These are phyloP conservation scores for Zymoseptoria passerinii DNA, from an alignment of 2,329 filamentous ascomycete genomes.

Conservation along the genomic window DNA sequence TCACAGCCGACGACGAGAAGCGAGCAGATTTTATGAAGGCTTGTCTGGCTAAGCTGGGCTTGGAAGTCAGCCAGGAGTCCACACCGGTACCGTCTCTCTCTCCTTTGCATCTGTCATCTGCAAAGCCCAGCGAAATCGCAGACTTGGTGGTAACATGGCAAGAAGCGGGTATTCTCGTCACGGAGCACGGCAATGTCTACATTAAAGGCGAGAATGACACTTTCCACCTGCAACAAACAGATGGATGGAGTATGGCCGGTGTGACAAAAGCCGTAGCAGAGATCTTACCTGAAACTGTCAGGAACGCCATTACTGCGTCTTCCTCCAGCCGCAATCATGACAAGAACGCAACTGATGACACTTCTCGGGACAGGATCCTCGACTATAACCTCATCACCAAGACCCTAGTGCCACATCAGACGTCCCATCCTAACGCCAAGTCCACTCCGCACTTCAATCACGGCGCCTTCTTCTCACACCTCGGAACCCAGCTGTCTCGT, in stretches of 20 bases:
- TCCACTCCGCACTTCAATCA: slow-evolving; percentile 84
- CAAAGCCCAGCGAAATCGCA: slow-evolving; percentile 55
- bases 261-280: slow-evolving; percentile 26
- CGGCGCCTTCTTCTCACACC: slow-evolving; percentile 62
- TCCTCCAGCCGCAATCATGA: slow-evolving; percentile 9
- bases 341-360: slow-evolving; percentile 24
- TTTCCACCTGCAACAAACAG: slow-evolving; percentile 62
- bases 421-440: slow-evolving; percentile 57
- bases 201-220: slow-evolving; percentile 76
- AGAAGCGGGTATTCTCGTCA: slow-evolving; percentile 54
- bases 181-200: slow-evolving; percentile 51
- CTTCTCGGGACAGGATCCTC: slow-evolving; percentile 48
- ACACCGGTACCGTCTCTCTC: slow-evolving; percentile 70
- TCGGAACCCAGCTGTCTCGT: slow-evolving; percentile 55
- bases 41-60: slow-evolving; percentile 68
- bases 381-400: slow-evolving; percentile 66
- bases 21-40: slow-evolving; percentile 70
- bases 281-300: slow-evolving; percentile 13
- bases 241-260: slow-evolving; percentile 31
- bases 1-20: slow-evolving; percentile 60
- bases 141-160: slow-evolving; percentile 59
- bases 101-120: slow-evolving; percentile 69
- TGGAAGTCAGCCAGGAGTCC: slow-evolving; percentile 65
- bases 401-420: slow-evolving; percentile 63
- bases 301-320: slow-evolving; percentile 10